Percentiles rank a stretch among this genome's conserved stretches.
phyloP scores from a whole-genome alignment of 2,329 filamentous ascomycete species.

The Aaosphaeria arxii region DNA sequence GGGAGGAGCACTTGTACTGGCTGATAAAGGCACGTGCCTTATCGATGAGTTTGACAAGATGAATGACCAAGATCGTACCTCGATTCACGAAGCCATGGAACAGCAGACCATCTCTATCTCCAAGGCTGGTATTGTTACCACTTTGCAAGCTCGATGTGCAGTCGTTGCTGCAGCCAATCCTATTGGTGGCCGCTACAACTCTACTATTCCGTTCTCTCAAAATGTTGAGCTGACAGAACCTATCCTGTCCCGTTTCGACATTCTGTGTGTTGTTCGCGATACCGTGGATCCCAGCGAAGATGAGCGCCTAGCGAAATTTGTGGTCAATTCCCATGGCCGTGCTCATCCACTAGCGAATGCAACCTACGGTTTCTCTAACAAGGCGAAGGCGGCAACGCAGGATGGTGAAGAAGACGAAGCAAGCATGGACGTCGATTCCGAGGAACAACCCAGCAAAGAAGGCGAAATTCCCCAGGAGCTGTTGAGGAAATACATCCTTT shows the following conservation, averaged over 20 bases:
- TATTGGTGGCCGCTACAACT: slow-evolving; percentile 94
- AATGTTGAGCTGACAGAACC: slow-evolving; percentile 97
- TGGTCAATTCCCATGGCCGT: slow-evolving; percentile 88
- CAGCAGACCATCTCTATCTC: slow-evolving; percentile 99
- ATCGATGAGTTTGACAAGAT: slow-evolving; percentile 99
- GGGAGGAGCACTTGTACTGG: slow-evolving; percentile 90
- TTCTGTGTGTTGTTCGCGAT: slow-evolving; percentile 92
- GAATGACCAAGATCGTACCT: slow-evolving; percentile 98
- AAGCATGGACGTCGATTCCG: slow-evolving; percentile 51
- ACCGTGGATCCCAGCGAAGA: slow-evolving; percentile 91
- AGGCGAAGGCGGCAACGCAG: slow-evolving; percentile 9
- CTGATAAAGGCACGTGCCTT: slow-evolving; percentile 89
- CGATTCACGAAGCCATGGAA: slow-evolving; percentile 99
- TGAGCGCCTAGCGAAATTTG: slow-evolving; percentile 88
- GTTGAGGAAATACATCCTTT: slow-evolving; percentile 93
- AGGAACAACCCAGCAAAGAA: slow-evolving; percentile 54
- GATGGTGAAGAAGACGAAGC: slow-evolving; percentile 39
- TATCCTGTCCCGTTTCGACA: slow-evolving; percentile 96
- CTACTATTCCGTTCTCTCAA: slow-evolving; percentile 89
- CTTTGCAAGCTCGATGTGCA: slow-evolving; percentile 89
- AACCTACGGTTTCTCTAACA: slow-evolving; percentile 27
- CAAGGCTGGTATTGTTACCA: slow-evolving; percentile 97
- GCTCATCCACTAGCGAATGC: slow-evolving; percentile 66
- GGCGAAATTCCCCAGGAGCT: slow-evolving; percentile 87
- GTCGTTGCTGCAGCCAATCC: slow-evolving; percentile 97